These are phyloP conservation scores for Oropetium thomaeum DNA, from an alignment of 176 grass and related monocot genomes.

Conservation along the genomic window DNA sequence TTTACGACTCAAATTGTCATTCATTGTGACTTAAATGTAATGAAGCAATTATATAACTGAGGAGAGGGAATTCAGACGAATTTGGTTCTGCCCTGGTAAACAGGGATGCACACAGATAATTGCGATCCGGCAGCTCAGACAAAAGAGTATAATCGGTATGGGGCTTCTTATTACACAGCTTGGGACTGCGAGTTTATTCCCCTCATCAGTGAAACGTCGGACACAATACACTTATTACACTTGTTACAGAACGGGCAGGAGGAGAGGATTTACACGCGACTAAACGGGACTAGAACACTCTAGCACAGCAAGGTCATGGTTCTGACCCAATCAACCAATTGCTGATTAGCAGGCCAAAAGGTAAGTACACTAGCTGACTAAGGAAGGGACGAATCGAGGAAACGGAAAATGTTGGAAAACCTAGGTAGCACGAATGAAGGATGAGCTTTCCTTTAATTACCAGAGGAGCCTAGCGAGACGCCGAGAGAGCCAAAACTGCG, in stretches of 20 bases:
- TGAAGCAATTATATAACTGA: background rate
- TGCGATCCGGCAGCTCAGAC: background rate
- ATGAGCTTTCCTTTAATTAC: conserved; percentile 10
- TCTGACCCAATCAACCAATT: background rate
- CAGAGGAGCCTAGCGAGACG: background rate
- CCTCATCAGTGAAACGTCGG: too few species aligned
- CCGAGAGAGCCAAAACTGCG: background rate
- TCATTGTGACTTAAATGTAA: background rate
- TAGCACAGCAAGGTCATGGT: background rate
- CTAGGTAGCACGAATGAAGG: background rate
- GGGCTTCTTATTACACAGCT: background rate
- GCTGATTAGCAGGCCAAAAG: background rate
- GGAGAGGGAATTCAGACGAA: background rate
- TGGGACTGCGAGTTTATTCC: background rate
- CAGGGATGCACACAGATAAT: background rate
- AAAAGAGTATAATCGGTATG: background rate
- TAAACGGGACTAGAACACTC: background rate
- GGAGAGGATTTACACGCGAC: background rate
- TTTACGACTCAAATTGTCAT: background rate
- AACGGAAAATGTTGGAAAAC: background rate
- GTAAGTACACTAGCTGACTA: background rate
- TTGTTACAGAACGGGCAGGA: background rate
- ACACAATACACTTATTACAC: too few species aligned
- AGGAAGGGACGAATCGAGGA: background rate
- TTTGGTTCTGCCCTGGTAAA: background rate